Conservation (phyloP, 768 basidiomycete species). For the Leccinum longicurvipes region DNA sequence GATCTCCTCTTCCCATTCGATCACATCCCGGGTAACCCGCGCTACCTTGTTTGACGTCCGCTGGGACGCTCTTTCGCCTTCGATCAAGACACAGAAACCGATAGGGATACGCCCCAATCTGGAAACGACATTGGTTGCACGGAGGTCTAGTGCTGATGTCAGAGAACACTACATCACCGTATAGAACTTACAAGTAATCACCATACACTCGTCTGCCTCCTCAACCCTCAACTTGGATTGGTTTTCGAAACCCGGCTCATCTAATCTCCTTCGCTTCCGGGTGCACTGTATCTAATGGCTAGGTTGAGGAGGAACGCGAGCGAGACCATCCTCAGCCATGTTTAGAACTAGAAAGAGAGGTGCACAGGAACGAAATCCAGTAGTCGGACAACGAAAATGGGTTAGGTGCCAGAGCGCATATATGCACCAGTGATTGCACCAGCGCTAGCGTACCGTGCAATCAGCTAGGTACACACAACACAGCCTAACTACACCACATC, state of each 20-base stretch:
- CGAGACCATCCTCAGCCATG: background rate
- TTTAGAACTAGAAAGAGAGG: background rate
- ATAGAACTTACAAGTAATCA: background rate
- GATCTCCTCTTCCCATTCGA: background rate
- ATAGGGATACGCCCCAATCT: background rate
- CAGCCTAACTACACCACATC: too few relatives aligned
- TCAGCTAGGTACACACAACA: background rate
- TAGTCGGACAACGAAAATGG: background rate
- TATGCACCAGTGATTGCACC: too few relatives aligned
- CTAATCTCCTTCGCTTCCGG: background rate
- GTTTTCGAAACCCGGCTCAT: background rate
- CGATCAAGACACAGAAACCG: background rate
- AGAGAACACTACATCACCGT: background rate
- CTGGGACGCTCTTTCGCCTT: background rate
- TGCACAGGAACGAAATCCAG: background rate
- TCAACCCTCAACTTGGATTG: background rate
- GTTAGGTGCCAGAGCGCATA: too few relatives aligned
- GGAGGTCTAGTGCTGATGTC: background rate
- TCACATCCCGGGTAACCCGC: background rate
- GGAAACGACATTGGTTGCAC: background rate
- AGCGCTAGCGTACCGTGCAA: background rate
- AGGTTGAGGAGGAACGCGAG: background rate
- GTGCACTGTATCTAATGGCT: background rate
- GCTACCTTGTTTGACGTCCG: background rate
- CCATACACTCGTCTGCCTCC: background rate